Conservation (phyloP, 768 basidiomycete genomes). For the Cystobasidium onofrii region DNA sequence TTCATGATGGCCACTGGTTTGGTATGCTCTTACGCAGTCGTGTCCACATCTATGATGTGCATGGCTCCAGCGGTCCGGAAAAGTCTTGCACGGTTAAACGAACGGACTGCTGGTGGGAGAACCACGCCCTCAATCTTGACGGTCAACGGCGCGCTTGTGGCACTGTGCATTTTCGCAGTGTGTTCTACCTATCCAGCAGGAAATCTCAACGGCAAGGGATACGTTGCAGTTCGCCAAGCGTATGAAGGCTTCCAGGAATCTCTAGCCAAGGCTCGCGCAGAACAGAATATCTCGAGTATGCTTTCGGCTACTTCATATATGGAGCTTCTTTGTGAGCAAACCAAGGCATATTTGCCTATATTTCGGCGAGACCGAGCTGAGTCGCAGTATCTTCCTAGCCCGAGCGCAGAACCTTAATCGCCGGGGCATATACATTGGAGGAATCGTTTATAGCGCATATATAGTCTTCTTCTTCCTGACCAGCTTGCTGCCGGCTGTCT, state of each 20-base stretch:
- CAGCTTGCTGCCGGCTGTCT: neutral
- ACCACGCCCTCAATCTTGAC: neutral
- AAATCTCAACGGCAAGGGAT: neutral
- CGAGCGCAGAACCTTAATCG: neutral
- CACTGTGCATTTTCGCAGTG: neutral
- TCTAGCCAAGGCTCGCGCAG: neutral
- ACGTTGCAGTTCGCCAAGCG: neutral
- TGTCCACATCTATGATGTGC: neutral
- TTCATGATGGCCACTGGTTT: neutral
- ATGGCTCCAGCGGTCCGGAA: neutral
- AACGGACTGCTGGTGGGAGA: neutral
- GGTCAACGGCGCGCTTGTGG: neutral
- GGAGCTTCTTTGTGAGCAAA: neutral
- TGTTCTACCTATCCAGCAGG: neutral
- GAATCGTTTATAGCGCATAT: neutral
- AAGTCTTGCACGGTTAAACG: neutral
- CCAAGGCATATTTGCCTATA: neutral
- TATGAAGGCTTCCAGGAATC: neutral
- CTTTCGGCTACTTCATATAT: neutral
- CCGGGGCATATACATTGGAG: neutral
- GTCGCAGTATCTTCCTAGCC: too few species aligned
- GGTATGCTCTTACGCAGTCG: neutral
- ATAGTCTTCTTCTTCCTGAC: slow-evolving; percentile 12
- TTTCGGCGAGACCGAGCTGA: neutral
- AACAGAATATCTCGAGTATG: neutral